Conservation (phyloP, 192 early-diverging fungal genomes). For the Mortierella antarctica region DNA sequence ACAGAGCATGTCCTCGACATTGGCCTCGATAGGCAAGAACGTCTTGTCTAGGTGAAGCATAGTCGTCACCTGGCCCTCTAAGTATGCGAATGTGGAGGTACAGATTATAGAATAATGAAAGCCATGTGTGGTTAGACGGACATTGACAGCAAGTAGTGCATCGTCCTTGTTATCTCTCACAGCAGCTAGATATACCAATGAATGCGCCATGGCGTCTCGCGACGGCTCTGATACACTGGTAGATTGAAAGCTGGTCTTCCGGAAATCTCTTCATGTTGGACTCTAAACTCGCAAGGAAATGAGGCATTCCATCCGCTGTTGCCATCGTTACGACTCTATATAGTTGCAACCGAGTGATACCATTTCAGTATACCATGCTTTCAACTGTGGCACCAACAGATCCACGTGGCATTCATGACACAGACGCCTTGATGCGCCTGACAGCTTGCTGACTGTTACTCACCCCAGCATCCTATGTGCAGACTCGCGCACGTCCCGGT, state of each 20-base stretch:
- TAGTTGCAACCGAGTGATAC: neutral
- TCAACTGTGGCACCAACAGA: too few species aligned
- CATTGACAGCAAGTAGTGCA: neutral
- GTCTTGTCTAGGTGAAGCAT: constrained; percentile 73
- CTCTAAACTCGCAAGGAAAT: constrained; percentile 68
- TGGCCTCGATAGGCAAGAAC: constrained; percentile 77
- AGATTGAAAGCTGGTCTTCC: constrained; percentile 77
- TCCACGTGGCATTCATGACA: too few species aligned
- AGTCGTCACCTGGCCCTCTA: constrained; percentile 59
- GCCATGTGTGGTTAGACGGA: too few species aligned
- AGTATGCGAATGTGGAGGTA: neutral
- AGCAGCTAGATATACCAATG: constrained; percentile 50
- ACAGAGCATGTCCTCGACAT: constrained; percentile 74
- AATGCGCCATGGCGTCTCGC: constrained; percentile 70
- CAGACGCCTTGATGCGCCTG: too few species aligned
- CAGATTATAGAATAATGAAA: neutral
- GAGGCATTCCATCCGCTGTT: constrained; percentile 54
- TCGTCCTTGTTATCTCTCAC: neutral
- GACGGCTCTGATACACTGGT: constrained; percentile 70
- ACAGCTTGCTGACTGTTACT: neutral
- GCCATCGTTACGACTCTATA: constrained; percentile 60
- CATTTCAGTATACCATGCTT: neutral
- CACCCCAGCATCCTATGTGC: constrained; percentile 84
- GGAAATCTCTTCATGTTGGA: constrained; percentile 74
- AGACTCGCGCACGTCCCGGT: constrained; percentile 68